Base-by-base conservation (phyloP, 768 basidiomycete genomes). In the Auriscalpium microsporum region DNA sequence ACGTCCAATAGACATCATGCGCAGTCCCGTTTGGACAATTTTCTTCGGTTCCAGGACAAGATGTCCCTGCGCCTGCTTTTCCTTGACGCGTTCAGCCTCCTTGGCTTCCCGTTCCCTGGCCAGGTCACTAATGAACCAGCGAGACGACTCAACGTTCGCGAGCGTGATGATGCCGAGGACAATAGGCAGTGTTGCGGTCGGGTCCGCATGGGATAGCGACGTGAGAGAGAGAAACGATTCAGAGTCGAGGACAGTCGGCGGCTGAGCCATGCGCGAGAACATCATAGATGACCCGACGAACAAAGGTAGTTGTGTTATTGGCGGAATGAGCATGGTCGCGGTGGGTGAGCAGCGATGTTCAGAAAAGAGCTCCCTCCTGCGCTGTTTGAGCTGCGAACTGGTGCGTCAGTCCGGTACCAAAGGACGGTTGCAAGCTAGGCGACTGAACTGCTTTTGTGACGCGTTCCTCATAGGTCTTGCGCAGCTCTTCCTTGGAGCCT, bases 141-240 rank as follows among this genome's bases (percentile, higher is more conserved):
- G 79, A 37, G 82, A 78, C 8, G 85, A 82, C 64, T 92, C 90
- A 10, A 89, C 84, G 59, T 90, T 90, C 2, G 84, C 85, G 73
- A 91, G 75, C 10, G 86, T 88, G 42, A 89, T 66, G 47, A 90
- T 67, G 8, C 90, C 90, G 19, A 90, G 73, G 2, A 79, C 70
- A 50, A 91, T 81, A 2, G 90, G 90, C 1, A 91, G 67, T 11
- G 78, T 70, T 63, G 78, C 78, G 0, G 87, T 88, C 33, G 85
- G 77, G 65, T 92, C 90, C 10, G 84, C 74, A 64, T 86, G 83
- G 10, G 81, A 72, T 49, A 91, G 71, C 4, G 84, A 82, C 6
- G 86, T 79, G 38, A 92, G 75, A 0, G 86, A 86, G 38, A 89
- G 66, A 70, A 91, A 88, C 8, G 85, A 78, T 66, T 92, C 90